phyloP scores from a whole-genome alignment of 257 asterid genomes.

The Penstemon davidsonii region DNA sequence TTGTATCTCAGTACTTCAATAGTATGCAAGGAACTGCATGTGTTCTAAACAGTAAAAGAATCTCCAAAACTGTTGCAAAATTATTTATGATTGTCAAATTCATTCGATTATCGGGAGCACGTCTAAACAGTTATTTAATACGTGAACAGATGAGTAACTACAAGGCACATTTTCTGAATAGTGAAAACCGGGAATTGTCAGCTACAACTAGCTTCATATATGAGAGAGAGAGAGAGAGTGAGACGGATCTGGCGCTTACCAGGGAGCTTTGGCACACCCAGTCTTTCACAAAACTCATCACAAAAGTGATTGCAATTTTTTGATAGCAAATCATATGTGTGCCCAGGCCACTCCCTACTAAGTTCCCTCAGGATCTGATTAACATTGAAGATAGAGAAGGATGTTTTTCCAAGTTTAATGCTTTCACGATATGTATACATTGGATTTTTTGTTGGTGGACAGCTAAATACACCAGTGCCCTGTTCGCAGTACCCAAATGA shows the following conservation, averaged over 20 bases:
- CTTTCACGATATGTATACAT: constrained; percentile 90
- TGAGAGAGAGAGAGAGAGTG: neutral
- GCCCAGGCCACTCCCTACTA: constrained; percentile 99
- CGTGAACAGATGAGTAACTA: constrained; percentile 5
- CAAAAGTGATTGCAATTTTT: constrained; percentile 98
- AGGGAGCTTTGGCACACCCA: constrained; percentile 95
- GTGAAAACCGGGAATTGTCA: neutral
- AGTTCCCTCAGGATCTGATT: constrained; percentile 94
- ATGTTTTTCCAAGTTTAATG: constrained; percentile 70
- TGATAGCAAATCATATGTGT: constrained; percentile 75
- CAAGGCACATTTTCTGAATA: neutral
- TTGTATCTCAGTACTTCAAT: neutral
- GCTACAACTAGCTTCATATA: neutral
- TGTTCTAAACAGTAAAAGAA: neutral
- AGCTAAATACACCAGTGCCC: constrained; percentile 94
- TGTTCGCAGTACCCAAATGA: constrained; percentile 97
- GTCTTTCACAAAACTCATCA: constrained; percentile 83
- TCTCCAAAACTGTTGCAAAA: neutral
- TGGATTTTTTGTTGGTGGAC: constrained; percentile 84
- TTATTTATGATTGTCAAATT: constrained; percentile 1
- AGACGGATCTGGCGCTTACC: constrained; percentile 51
- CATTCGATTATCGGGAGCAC: neutral
- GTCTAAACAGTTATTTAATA: neutral
- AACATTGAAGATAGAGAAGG: constrained; percentile 63
- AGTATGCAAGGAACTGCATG: neutral